Evolutionary conservation across 2,329 filamentous ascomycete genomes (phyloP).

Genomic region (Rhytidhysteron rufulum): DNA sequence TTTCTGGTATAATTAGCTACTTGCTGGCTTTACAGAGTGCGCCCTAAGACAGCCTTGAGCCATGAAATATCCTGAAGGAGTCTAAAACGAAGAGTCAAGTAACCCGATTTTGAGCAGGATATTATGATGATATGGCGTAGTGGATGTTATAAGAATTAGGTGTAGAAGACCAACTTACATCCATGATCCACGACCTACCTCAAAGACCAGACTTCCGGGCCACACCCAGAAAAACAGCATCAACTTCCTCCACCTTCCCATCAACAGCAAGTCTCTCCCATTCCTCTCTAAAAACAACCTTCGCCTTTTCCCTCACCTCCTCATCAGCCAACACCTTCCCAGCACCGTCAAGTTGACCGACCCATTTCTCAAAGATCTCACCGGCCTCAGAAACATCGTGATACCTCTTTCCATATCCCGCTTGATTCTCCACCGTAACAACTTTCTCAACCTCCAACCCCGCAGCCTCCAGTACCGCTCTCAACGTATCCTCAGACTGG

Average conservation of each 20-base stretch:
- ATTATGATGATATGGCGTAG: too few species aligned
- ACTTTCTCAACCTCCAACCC: conserved; percentile 33
- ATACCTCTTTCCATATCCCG: conserved; percentile 24
- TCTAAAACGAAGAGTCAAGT: too few species aligned
- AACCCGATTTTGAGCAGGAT: too few species aligned
- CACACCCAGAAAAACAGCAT: conserved; percentile 36
- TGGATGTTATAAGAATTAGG: too few species aligned
- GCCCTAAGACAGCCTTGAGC: too few species aligned
- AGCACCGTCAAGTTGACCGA: conserved; percentile 21
- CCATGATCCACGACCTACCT: too few species aligned
- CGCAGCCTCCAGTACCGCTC: conserved; percentile 27
- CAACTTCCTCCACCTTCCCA: conserved; percentile 36
- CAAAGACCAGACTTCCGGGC: too few species aligned
- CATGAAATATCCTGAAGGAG: too few species aligned
- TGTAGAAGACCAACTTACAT: too few species aligned
- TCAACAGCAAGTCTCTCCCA: conserved; percentile 35
- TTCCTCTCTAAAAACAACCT: conserved; percentile 31
- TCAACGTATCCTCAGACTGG: conserved; percentile 26
- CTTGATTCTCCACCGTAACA: conserved; percentile 28
- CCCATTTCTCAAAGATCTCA: conserved; percentile 33
- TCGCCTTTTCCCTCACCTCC: conserved; percentile 30
- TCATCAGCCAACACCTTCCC: conserved; percentile 23
- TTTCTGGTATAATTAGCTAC: too few species aligned
- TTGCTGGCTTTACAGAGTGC: too few species aligned
- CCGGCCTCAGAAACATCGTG: conserved; percentile 29